Evolutionary conservation across 176 grass and related monocot species (phyloP).

Genomic region (Ensete ventricosum): DNA sequence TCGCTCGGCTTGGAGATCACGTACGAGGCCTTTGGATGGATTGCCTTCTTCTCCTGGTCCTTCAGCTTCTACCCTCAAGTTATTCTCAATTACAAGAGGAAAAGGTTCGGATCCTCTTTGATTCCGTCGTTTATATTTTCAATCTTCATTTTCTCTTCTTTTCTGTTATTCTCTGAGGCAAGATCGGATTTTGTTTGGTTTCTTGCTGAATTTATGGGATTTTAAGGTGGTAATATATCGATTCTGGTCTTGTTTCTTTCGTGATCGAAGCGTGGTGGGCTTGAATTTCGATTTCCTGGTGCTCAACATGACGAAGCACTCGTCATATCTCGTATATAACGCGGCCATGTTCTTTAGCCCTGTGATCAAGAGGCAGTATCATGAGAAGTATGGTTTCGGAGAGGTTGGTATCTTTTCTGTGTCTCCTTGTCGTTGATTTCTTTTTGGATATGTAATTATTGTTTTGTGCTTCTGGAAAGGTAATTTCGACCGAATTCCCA

Average conservation of each 20-base stretch:
- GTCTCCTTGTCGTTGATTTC: constrained; percentile 3
- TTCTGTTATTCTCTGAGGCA: too few relatives aligned
- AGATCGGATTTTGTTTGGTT: background rate
- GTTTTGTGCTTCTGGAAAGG: background rate
- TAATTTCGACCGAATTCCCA: too few relatives aligned
- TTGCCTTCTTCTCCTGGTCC: constrained; percentile 92
- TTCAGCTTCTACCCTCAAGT: constrained; percentile 97
- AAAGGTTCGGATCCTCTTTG: constrained; percentile 38
- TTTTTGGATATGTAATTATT: background rate
- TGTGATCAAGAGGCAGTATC: constrained; percentile 66
- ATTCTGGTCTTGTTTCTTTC: constrained; percentile 22
- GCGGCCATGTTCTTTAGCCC: constrained; percentile 70
- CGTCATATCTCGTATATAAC: constrained; percentile 92
- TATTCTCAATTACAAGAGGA: constrained; percentile 78
- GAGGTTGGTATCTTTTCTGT: constrained; percentile 41
- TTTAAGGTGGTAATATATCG: background rate
- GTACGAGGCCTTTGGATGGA: constrained; percentile 82
- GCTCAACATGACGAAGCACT: constrained; percentile 91
- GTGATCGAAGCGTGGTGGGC: constrained; percentile 69
- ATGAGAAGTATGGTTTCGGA: constrained; percentile 65
- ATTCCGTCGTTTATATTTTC: background rate
- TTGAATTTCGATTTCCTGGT: constrained; percentile 92
- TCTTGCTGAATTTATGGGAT: background rate
- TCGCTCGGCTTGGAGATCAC: constrained; percentile 52
- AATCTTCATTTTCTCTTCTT: background rate